Evolutionary conservation across 306 rosid genomes (phyloP), one percentile per base, ranked within the genome.

Genomic region (Cucumis cinereus): DNA sequence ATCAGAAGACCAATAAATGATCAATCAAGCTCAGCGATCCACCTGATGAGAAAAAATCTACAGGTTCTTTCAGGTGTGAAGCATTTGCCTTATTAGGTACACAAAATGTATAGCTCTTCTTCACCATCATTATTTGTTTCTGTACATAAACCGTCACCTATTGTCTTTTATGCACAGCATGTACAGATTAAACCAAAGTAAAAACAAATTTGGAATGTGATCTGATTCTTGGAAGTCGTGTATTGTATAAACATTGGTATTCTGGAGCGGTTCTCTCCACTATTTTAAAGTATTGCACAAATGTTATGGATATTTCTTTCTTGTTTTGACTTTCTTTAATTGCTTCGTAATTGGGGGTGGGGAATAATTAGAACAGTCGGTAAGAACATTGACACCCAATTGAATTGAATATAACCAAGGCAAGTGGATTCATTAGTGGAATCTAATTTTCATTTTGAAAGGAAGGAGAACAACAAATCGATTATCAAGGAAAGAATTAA

Each of bases 1-100:
- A 90, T 85, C 81, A 80, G 79, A 92, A 86, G 85, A n/a, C 89
- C 63, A 82, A 83, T 22, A 79, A 57, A 45, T 88, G 84, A 86
- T 79, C 47, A 41, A 86, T 79, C 47, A 41, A 77, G 43, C 41
- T 36, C 53, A 20, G 19, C 22, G 6, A 61, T 26, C 55, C 72
- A 22, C 43, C 11, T 16, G 4, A 69, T 71, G 40, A 28, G 61
- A 72, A 26, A 50, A 10, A 15, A 8, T 47, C 58, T 47, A 11
- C 16, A 47, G 75, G 17, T 20, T 24, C 57, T 47, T 70, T 70
- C 75, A 28, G 56, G 6, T 69, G 6, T 69, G 19, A 28, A 14
- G 23, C 43, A 72, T 28, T 72, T 15, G 38, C 58, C 8, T 23
- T 5, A 6, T 47, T 47, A 24, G 59, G 74, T 43, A 71, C 43